Base-by-base conservation (phyloP, 129 eudicot species). In the Heracleum sosnowskyi region DNA sequence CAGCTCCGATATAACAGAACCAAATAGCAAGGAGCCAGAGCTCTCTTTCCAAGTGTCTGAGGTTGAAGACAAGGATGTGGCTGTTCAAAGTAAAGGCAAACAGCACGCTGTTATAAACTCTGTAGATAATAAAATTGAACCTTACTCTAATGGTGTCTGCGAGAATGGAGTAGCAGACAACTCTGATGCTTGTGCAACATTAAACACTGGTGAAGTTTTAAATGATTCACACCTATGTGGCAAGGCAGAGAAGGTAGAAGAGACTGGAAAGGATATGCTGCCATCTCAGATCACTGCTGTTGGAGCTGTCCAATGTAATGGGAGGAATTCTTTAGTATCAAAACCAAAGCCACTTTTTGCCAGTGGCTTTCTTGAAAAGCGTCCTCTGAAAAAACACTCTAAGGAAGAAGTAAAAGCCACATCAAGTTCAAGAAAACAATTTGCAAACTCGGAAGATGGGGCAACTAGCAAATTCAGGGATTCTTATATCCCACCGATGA, bases 311-410 rank as follows among this genome's bases (percentile, higher is more conserved):
- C 80, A 73, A 81, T 46, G 44, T 4, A 57, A 64, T 13, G 88
- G 86, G 72, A 68, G 71, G 22, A 69, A 42, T 60, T 34, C 80
- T 47, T 64, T 86, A 16, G 62, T 60, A 41, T 66, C 73, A 64
- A 77, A 63, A 13, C 69, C 74, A 34, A 84, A 80, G 76, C 84
- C 87, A 40, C 76, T 84, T 29, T 76, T 80, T 62, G 36, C 76
- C 18, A 81, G 76, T 22, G 87, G 87, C 37, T 80, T 84, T 76
- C 81, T 84, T 76, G 79, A 46, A 16, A 76, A 70, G 36, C 41
- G 13, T 16, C 83, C 68, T 15, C 6, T 10, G 37, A 78, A 78
- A 40, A 73, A 13, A 33, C 34, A 33, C 36, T 69, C 69, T 12
- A 82, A 85, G 74, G 60, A 53, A 82, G 82, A 81, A 35, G 47